Conservation (phyloP, 2,329 filamentous ascomycete genomes). For the Fusarium clavum region DNA sequence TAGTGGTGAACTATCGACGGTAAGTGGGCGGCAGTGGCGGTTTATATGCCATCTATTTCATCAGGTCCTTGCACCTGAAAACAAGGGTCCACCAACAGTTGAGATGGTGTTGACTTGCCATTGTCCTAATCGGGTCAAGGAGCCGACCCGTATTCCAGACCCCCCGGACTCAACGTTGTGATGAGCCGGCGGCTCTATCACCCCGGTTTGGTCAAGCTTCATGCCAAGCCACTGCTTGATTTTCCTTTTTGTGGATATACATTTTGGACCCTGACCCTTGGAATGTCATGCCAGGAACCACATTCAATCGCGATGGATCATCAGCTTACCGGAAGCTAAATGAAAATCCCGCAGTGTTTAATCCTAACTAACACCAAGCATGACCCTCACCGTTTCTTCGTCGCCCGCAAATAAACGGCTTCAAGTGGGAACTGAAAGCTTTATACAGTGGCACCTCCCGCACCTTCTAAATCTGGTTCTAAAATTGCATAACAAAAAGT, state of each 20-base stretch:
- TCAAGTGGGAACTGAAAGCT: background rate
- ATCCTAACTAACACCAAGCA: background rate
- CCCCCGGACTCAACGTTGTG: background rate
- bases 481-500: background rate
- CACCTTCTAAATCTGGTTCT: background rate
- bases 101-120: background rate
- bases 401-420: background rate
- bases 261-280: background rate
- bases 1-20: background rate
- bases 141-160: background rate
- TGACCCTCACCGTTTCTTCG: background rate
- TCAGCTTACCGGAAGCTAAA: background rate
- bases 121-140: background rate
- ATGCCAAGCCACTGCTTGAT: background rate
- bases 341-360: background rate
- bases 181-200: constrained; percentile 11
- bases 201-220: background rate
- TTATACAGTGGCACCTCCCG: background rate
- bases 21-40: background rate
- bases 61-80: background rate
- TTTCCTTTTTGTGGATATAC: constrained; percentile 1
- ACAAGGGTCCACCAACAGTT: background rate
- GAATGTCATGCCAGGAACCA: background rate
- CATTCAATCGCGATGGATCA: background rate
- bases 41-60: constrained; percentile 1